Evolutionary conservation across 1,284 basidiomycete genomes (phyloP), one percentile per base, ranked within the genome.

Genomic region (Ceratobasidium sp.): DNA sequence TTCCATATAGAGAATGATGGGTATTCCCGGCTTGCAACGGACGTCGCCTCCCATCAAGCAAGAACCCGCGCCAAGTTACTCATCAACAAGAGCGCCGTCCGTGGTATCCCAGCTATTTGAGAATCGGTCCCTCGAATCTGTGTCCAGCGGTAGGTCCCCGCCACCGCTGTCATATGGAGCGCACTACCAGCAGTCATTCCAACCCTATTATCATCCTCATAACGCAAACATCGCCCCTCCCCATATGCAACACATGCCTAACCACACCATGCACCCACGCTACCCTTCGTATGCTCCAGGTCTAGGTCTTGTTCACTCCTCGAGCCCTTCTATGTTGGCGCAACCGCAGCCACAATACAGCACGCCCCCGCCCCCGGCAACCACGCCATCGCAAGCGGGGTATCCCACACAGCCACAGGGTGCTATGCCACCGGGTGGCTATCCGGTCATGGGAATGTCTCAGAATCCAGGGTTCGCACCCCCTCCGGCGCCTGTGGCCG

Each of bases 71-170:
- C 49, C 47, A 25, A 49, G 27, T 16, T 36, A 8, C 13, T 21
- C 36, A 36, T 29, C 62, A n/a, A 25, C 62, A 46, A 56, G 52
- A 47, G 42, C 25, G 16, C 3, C 42, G 29, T 33, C 33, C 8
- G 5, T 36, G 25, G n/a, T 1, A 13, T 6, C 36, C 16, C 23
- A 7, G 21, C 23, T 8, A 41, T 50, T 50, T 21, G 42, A 64
- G 2, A 19, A 11, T 13, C 46, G 41, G n/a, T 41, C 49, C 5
- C 46, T 30, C 16, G 62, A 67, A 30, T 56, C 62, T 13, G 27
- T 67, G 19, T 67, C 62, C 27, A 67, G 62, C 53, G 62, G 62
- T 67, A 67, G 62, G 62, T 67, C 62, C 30, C 64, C 64, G 62
- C 52, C 62, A 36, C 53, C 64, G 53, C 53, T 47, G 29, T 23